A percentile compares a stretch with the other conserved stretches of the same genome.
These are phyloP conservation scores for Apophysomyces ossiformis DNA, from an alignment of 371 early-diverging fungal genomes.

Conservation along the genomic window DNA sequence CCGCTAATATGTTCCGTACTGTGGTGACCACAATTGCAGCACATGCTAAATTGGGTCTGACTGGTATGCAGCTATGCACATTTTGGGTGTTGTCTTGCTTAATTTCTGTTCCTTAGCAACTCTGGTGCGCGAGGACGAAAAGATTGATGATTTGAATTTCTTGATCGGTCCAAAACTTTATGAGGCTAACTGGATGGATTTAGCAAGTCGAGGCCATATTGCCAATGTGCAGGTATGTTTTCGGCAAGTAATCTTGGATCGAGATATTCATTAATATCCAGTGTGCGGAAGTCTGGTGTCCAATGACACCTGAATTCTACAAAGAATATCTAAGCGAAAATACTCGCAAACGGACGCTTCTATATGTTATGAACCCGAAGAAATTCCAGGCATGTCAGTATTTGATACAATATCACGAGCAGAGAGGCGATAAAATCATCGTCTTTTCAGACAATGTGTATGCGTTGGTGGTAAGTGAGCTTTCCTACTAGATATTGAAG, in stretches of 20 bases:
- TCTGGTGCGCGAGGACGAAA: slow-evolving; percentile 99
- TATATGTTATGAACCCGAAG: slow-evolving; percentile 98
- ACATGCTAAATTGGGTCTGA: slow-evolving; percentile 98
- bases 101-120: slow-evolving; percentile 71
- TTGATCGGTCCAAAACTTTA: slow-evolving; percentile 99
- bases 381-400: slow-evolving; percentile 99
- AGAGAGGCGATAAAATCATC: slow-evolving; percentile 98
- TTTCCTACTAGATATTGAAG: no score
- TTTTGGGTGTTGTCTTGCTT: neutral
- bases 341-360: slow-evolving; percentile 81
- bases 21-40: slow-evolving; percentile 96
- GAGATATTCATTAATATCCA: slow-evolving; percentile 16
- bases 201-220: slow-evolving; percentile 98
- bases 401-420: slow-evolving; percentile 95
- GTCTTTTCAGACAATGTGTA: slow-evolving; percentile 99
- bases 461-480: slow-evolving; percentile 81
- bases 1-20: slow-evolving; percentile 98
- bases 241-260: slow-evolving; percentile 8
- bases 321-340: slow-evolving; percentile 87
- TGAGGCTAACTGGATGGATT: slow-evolving; percentile 99
- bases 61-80: slow-evolving; percentile 41
- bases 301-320: slow-evolving; percentile 99
- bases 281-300: slow-evolving; percentile 99
- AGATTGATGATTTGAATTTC: slow-evolving; percentile 99
- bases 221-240: slow-evolving; percentile 88